Conservation (phyloP, 768 basidiomycete genomes). For the Lyophyllum shimeji region DNA sequence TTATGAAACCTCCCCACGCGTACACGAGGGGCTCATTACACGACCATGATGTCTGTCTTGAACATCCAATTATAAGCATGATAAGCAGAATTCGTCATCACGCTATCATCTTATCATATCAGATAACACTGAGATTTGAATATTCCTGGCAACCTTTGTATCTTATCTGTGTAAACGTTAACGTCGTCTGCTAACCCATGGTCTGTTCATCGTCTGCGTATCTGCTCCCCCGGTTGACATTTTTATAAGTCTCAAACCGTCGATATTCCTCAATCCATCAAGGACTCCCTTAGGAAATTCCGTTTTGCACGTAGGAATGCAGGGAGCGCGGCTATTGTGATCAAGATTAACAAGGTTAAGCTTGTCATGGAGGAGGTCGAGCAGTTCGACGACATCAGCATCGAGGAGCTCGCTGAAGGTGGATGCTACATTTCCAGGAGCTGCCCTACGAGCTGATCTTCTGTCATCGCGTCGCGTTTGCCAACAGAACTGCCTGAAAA, state of each 20-base stretch:
- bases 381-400: constrained; percentile 69
- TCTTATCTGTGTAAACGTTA: constrained; percentile 23
- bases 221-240: constrained; percentile 2
- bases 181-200: constrained; percentile 21
- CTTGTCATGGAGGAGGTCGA: constrained; percentile 85
- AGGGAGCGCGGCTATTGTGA: constrained; percentile 75
- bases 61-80: neutral
- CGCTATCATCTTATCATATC: constrained; percentile 17
- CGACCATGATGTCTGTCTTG: constrained; percentile 2
- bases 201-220: constrained; percentile 24
- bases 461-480: neutral
- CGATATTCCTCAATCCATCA: constrained; percentile 80
- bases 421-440: constrained; percentile 1
- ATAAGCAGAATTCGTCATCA: neutral
- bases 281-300: constrained; percentile 82
- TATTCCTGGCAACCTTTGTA: constrained; percentile 10
- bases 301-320: constrained; percentile 66
- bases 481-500: constrained; percentile 81
- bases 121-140: neutral
- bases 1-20: neutral
- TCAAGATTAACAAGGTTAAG: constrained; percentile 87
- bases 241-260: constrained; percentile 65
- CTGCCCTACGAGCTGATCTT: constrained; percentile 1
- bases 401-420: constrained; percentile 91
- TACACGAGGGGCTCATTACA: constrained; percentile 1